Conservation (phyloP, 768 basidiomycete species). For the Tricholoma furcatifolium region DNA sequence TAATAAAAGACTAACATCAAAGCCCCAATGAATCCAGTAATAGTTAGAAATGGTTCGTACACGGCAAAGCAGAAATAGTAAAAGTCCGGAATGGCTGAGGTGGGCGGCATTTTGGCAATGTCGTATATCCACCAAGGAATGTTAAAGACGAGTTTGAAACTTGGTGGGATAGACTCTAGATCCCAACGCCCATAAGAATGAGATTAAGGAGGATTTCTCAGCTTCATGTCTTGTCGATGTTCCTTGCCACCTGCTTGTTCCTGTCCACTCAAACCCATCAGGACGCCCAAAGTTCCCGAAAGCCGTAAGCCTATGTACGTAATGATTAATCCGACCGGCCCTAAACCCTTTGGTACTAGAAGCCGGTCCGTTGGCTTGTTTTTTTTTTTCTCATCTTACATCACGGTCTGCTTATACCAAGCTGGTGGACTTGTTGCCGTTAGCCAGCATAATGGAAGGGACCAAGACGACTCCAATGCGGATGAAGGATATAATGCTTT, state of each 20-base stretch:
- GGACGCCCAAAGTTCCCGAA: conserved; percentile 1
- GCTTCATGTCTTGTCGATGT: conserved; percentile 11
- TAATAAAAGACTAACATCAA: conserved; percentile 35
- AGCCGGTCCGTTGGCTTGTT: conserved; percentile 2
- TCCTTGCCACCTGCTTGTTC: conserved; percentile 11
- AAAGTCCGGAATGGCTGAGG: conserved; percentile 67
- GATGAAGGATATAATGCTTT: conserved; percentile 75
- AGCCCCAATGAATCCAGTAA: conserved; percentile 65
- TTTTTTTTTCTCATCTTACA: conserved; percentile 19
- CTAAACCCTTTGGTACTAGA: conserved; percentile 33
- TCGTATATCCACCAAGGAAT: conserved; percentile 10
- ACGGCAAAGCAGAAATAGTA: conserved; percentile 75
- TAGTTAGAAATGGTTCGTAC: conserved; percentile 70
- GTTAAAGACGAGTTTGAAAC: background rate
- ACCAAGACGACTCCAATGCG: conserved; percentile 55
- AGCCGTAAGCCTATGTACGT: conserved; percentile 16
- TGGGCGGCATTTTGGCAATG: conserved; percentile 34
- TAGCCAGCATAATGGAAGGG: conserved; percentile 74
- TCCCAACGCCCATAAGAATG: conserved; percentile 14
- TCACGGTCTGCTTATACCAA: conserved; percentile 63
- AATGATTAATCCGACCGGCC: conserved; percentile 28
- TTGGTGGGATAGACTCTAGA: conserved; percentile 3
- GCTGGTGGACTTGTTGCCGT: conserved; percentile 47
- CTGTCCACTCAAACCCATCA: conserved; percentile 5
- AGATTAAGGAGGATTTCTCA: conserved; percentile 18